Percentiles rank a stretch among this genome's conserved stretches.
Conservation (phyloP, 192 early-diverging fungal genomes). For the Pilaira anomala region DNA sequence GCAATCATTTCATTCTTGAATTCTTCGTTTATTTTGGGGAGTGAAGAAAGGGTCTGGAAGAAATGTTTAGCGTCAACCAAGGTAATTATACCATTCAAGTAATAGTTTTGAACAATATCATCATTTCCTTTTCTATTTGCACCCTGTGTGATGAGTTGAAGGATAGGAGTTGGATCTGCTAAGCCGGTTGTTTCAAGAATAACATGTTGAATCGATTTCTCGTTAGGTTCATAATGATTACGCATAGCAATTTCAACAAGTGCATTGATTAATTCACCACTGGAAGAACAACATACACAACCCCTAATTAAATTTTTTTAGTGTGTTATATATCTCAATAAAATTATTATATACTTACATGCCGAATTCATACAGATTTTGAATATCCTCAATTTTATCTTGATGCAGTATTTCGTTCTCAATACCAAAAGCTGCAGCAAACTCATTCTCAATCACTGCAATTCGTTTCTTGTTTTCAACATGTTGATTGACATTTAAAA, state of each 20-base stretch:
- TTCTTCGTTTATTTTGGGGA: background rate
- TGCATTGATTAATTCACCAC: constrained; percentile 29
- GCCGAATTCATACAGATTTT: constrained; percentile 49
- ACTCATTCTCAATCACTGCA: constrained; percentile 43
- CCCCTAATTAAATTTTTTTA: constrained; percentile 4
- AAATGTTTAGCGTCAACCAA: constrained; percentile 38
- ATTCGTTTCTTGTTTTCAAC: constrained; percentile 16
- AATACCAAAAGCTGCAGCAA: constrained; percentile 45
- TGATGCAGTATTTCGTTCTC: constrained; percentile 28
- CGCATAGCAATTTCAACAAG: constrained; percentile 26
- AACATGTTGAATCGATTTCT: constrained; percentile 33
- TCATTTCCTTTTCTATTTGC: constrained; percentile 21
- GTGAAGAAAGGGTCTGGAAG: constrained; percentile 1
- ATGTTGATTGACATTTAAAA: constrained; percentile 18
- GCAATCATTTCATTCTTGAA: constrained; percentile 7
- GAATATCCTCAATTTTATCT: constrained; percentile 54
- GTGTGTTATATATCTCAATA: background rate
- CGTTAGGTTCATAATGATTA: constrained; percentile 15
- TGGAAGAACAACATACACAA: constrained; percentile 31
- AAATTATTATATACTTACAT: constrained; percentile 9
- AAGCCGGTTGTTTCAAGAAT: constrained; percentile 40
- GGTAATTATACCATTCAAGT: constrained; percentile 29
- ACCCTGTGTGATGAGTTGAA: constrained; percentile 29
- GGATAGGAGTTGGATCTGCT: constrained; percentile 39
- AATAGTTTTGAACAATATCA: constrained; percentile 17